Conservation (phyloP, 108 stramenopile species). For the Cylindrotheca closterium region DNA sequence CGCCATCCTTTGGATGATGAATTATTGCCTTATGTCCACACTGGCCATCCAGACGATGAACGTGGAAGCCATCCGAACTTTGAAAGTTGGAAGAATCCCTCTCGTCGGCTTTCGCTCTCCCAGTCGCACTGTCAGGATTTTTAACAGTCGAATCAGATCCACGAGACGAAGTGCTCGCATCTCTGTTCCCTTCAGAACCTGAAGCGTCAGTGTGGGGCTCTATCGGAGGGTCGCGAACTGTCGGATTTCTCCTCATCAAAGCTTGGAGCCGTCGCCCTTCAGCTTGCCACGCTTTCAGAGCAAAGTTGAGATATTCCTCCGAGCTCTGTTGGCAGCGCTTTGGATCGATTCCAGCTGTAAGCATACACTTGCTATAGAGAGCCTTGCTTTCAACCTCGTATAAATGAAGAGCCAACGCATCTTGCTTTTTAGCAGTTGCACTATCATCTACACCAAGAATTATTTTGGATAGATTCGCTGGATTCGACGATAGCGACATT, state of each 20-base stretch:
- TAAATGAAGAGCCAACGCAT: conserved; percentile 27
- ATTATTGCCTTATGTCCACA: conserved; percentile 69
- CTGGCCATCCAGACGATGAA: conserved; percentile 54
- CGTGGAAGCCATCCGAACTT: conserved; percentile 18
- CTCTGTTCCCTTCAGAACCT: neutral
- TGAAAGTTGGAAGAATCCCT: conserved; percentile 5
- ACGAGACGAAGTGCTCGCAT: neutral
- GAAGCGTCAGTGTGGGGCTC: conserved; percentile 1
- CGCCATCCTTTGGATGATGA: conserved; percentile 53
- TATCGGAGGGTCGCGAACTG: neutral
- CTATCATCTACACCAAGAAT: conserved; percentile 13
- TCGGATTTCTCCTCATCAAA: neutral
- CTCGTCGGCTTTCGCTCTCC: neutral
- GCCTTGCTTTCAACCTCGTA: conserved; percentile 32
- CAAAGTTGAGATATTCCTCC: conserved; percentile 37
- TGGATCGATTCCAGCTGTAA: conserved; percentile 41
- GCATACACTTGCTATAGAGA: conserved; percentile 41
- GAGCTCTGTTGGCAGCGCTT: conserved; percentile 26
- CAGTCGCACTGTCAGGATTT: conserved; percentile 8
- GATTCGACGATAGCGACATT: conserved; percentile 25
- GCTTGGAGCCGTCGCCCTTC: conserved; percentile 38
- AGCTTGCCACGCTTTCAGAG: conserved; percentile 35
- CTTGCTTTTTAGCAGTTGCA: conserved; percentile 9
- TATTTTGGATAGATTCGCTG: conserved; percentile 29
- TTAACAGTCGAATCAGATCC: neutral